Base-by-base conservation (phyloP, 345 rosid genomes). In the rapeseed (Brassica napus) region DNA sequence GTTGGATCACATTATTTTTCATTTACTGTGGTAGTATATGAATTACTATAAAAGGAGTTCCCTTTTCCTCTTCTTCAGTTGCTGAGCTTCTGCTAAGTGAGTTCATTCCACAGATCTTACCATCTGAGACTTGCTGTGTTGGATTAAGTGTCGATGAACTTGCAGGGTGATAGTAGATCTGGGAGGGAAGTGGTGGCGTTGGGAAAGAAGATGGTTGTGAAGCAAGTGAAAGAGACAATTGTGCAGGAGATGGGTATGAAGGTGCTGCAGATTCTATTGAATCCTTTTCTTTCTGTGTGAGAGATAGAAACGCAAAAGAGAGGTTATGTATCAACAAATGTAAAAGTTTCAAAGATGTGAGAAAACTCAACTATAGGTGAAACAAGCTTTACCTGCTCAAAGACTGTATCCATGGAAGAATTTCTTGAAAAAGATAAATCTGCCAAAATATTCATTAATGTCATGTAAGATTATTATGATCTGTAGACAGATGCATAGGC, bases 361-460 rank as follows among this genome's bases (percentile, higher is more conserved):
- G 76, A 79, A 35, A 62, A 68, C 58, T 52, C 32, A 34, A 65
- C 26, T 55, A 37, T 18, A 18, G 18, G 39, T 16, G 8, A 64
- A 71, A 81, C 78, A 69, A 79, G 78, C 42, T 42, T 65, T 86
- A 91, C 98, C 97, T 86, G 97, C 76, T 88, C 91, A 62, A 84
- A 73, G 67, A 81, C 91, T 54, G 84, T 81, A 59, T 91, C 94
- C 86, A 86, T 78, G 9, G 90, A 88, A 67, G 87, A 44, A 81
- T 86, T 83, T 78, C 91, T 87, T 15, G 89, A 86, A 73, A 89
- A 84, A 69, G 94, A 87, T 78, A 81, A 86, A 84, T 86, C 98
- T 94, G 97, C 81, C 35, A 84, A 37, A 63, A 65, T 15, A 67
- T 32, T 32, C n/a, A 73, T 8, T 16, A 74, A 44, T 7, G 26